Conservation (phyloP, 345 rosid genomes). For the Gossypium mustelinum region DNA sequence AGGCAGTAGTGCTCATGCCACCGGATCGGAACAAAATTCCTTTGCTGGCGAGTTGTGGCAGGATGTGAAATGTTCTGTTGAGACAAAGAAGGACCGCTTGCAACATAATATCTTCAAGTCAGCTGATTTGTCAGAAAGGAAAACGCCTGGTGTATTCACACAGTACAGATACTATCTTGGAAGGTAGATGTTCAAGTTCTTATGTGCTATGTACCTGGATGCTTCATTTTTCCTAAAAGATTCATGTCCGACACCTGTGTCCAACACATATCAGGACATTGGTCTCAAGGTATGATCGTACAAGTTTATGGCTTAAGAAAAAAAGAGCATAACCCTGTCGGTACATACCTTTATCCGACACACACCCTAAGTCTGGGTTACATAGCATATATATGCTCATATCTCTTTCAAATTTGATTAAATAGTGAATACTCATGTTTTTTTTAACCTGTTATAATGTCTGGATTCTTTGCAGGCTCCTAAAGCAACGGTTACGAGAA, state of each 20-base stretch:
- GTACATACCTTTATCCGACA: background rate
- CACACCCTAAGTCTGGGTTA: background rate
- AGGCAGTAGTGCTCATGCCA: slow-evolving; percentile 21
- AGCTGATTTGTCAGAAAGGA: slow-evolving; percentile 65
- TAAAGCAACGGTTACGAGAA: slow-evolving; percentile 91
- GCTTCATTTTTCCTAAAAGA: background rate
- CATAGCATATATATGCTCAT: background rate
- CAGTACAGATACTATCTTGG: slow-evolving; percentile 93
- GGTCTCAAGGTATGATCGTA: background rate
- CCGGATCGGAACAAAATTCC: slow-evolving; percentile 43
- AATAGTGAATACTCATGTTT: background rate
- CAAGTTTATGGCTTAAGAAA: background rate
- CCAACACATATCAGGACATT: background rate
- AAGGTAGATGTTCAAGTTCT: slow-evolving; percentile 42
- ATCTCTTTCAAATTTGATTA: background rate
- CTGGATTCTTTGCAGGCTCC: slow-evolving; percentile 47
- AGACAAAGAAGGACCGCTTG: slow-evolving; percentile 53
- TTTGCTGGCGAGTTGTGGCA: slow-evolving; percentile 84
- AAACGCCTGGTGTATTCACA: slow-evolving; percentile 54
- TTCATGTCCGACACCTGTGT: background rate
- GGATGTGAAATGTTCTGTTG: slow-evolving; percentile 65
- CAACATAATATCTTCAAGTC: slow-evolving; percentile 42
- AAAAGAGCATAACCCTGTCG: background rate
- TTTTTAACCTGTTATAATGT: background rate
- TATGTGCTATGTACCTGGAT: background rate